These are phyloP conservation scores for Hyphopichia burtonii DNA, from an alignment of 1,139 yeast species.

Conservation along the genomic window DNA sequence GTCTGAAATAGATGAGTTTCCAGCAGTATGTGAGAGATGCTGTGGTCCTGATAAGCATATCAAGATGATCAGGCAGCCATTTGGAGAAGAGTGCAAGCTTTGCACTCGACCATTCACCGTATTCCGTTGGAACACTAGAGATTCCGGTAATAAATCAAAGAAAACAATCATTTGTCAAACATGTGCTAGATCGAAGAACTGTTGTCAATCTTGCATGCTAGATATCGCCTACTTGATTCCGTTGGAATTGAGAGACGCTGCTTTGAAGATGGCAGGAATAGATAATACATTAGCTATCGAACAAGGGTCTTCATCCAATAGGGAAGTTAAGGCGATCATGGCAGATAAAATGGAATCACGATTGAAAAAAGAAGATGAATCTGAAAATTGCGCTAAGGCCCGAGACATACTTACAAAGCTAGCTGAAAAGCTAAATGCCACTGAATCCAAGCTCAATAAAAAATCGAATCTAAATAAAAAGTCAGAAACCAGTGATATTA, in stretches of 20 bases:
- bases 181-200: conserved; percentile 75
- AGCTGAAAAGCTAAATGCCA: conserved; percentile 31
- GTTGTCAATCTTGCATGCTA: conserved; percentile 85
- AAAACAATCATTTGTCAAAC: conserved; percentile 68
- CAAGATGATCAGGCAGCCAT: conserved; percentile 68
- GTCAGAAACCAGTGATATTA: conserved; percentile 16
- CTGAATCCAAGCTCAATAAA: neutral
- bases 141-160: conserved; percentile 36
- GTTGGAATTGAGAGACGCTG: conserved; percentile 74
- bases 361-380: conserved; percentile 9
- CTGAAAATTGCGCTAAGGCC: conserved; percentile 20
- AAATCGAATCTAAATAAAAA: conserved; percentile 8
- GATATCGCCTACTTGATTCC: conserved; percentile 83
- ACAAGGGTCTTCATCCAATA: conserved; percentile 14
- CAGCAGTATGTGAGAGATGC: conserved; percentile 71
- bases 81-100: conserved; percentile 74
- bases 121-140: conserved; percentile 63
- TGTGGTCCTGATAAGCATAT: conserved; percentile 64
- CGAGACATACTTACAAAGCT: conserved; percentile 36
- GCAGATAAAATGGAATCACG: conserved; percentile 36
- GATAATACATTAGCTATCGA: conserved; percentile 21
- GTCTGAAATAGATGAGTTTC: conserved; percentile 32
- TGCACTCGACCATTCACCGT: conserved; percentile 86
- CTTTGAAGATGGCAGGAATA: conserved; percentile 70
- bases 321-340: conserved; percentile 43